These are phyloP conservation scores for Phytophthora pluvialis DNA, from an alignment of 352 stramenopile genomes.

Conservation along the genomic window DNA sequence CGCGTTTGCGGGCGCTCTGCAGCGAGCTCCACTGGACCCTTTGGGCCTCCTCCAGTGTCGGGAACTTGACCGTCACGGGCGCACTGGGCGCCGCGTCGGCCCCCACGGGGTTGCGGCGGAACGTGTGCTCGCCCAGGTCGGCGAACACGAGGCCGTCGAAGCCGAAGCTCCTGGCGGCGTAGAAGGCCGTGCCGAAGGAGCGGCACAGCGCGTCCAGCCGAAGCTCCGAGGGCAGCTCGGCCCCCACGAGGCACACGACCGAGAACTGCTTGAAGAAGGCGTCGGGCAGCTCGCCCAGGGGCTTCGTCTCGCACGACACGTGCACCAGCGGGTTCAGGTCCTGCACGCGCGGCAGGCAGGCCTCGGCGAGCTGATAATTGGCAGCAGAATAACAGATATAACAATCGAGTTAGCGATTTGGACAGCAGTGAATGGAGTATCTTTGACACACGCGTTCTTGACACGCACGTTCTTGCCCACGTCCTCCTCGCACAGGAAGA, in stretches of 20 bases:
- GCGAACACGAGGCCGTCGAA: constrained; percentile 82
- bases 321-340: constrained; percentile 95
- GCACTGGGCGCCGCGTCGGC: constrained; percentile 41
- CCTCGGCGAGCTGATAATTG: constrained; percentile 63
- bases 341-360: constrained; percentile 83
- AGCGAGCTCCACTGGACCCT: constrained; percentile 66
- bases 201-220: constrained; percentile 69
- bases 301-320: constrained; percentile 82
- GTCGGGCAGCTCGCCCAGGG: constrained; percentile 56
- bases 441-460: background rate
- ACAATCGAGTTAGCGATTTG: constrained; percentile 1
- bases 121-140: constrained; percentile 75
- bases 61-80: constrained; percentile 56
- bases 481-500: constrained; percentile 81
- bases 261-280: constrained; percentile 89
- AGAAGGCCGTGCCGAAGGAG: constrained; percentile 68
- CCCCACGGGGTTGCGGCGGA: constrained; percentile 51
- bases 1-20: constrained; percentile 71
- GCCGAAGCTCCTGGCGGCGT: constrained; percentile 76
- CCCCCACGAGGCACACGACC: constrained; percentile 79
- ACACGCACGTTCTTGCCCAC: constrained; percentile 74
- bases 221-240: constrained; percentile 50
- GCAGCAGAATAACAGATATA: background rate
- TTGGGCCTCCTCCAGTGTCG: constrained; percentile 56
- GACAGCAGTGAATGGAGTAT: background rate